phyloP scores from a whole-genome alignment of 139 green algal genomes.

The Chlamydomonas sphaeroides region DNA sequence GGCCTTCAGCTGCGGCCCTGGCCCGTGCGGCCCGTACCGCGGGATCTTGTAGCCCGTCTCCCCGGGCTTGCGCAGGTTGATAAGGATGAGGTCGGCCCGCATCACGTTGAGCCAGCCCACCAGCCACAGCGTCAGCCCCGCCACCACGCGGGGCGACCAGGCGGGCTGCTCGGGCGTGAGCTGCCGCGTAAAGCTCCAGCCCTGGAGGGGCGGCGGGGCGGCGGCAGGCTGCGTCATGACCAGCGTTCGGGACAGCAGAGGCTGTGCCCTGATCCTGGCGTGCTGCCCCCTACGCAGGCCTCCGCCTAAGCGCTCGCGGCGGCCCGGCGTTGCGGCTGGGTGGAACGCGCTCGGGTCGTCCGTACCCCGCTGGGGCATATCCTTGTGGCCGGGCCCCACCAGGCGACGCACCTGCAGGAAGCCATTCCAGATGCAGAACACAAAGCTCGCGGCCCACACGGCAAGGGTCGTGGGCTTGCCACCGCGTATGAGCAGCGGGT shows the following conservation, averaged over 20 bases:
- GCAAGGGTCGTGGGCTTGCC: conserved; percentile 68
- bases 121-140: conserved; percentile 59
- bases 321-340: no score
- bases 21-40: background rate
- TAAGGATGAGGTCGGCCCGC: conserved; percentile 66
- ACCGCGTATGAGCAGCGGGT: conserved; percentile 59
- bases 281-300: no score
- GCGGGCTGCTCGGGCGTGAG: background rate
- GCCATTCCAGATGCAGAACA: conserved; percentile 82
- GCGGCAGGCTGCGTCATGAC: no score
- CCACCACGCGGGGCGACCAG: background rate
- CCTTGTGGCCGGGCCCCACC: no score
- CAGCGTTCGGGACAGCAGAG: no score
- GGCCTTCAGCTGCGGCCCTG: no score
- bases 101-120: conserved; percentile 71
- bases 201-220: conserved; percentile 17
- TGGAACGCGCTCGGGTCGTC: no score
- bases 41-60: conserved; percentile 83
- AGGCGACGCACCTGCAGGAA: conserved; percentile 76
- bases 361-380: no score
- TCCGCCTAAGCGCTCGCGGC: no score
- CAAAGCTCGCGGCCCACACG: conserved; percentile 66
- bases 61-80: conserved; percentile 63
- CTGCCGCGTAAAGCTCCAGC: conserved; percentile 47
- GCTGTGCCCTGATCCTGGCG: no score